These are phyloP conservation scores for Planoprotostelium fungivorum DNA, from an alignment of 78 protist species.

Conservation along the genomic window DNA sequence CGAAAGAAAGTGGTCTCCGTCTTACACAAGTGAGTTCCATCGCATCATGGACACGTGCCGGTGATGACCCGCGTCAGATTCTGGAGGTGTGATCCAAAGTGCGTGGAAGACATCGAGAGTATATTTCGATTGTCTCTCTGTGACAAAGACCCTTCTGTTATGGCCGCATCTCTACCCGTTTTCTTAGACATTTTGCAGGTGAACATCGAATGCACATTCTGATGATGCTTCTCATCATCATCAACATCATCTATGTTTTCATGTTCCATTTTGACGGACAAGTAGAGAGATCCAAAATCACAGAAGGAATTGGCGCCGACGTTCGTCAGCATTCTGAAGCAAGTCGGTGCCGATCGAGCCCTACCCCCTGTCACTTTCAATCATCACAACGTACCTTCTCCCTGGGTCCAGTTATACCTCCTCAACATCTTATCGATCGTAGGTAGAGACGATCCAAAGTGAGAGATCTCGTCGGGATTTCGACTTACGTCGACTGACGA, in stretches of 20 bases:
- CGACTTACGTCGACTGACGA: neutral
- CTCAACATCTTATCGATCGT: too few species aligned
- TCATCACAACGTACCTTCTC: neutral
- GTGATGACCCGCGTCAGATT: neutral
- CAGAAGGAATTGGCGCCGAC: neutral
- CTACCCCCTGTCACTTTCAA: neutral
- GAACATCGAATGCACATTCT: too few species aligned
- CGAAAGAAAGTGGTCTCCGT: neutral
- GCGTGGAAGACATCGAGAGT: neutral
- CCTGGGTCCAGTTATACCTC: neutral
- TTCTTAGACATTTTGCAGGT: neutral
- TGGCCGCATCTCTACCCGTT: neutral
- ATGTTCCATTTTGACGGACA: neutral
- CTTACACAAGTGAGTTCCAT: neutral
- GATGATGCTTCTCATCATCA: too few species aligned
- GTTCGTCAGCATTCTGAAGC: neutral
- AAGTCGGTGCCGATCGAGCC: neutral
- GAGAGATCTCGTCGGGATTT: too few species aligned
- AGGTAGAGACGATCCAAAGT: neutral
- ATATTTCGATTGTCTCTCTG: neutral
- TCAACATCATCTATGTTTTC: too few species aligned
- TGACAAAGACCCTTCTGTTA: neutral
- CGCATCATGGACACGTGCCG: neutral
- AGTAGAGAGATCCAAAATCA: neutral
- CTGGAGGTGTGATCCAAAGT: neutral